Evolutionary conservation across 176 grass and related monocot genomes (phyloP).

Genomic region (Carex myosuroides): DNA sequence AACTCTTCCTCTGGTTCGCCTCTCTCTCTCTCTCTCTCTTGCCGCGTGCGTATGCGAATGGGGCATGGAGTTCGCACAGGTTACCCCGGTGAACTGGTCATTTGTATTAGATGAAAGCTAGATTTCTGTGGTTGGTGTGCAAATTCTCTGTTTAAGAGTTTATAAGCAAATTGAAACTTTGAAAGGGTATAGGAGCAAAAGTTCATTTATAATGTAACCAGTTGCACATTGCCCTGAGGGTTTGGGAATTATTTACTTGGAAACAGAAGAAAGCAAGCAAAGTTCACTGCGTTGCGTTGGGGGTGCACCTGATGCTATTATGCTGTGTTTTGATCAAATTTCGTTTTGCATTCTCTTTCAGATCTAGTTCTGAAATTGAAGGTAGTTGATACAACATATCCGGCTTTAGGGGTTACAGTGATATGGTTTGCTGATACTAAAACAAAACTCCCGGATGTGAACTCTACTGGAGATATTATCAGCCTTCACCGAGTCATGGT

Average conservation of each 20-base stretch:
- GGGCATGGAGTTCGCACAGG: background rate
- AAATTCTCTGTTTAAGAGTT: background rate
- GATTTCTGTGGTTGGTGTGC: background rate
- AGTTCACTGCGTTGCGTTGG: background rate
- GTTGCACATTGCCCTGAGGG: background rate
- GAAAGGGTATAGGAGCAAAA: background rate
- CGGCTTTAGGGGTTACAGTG: slow-evolving; percentile 39
- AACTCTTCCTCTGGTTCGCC: background rate
- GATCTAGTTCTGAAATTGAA: slow-evolving; percentile 66
- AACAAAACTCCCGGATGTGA: slow-evolving; percentile 44
- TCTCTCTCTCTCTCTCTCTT: background rate
- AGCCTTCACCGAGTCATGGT: slow-evolving; percentile 65
- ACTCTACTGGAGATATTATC: slow-evolving; percentile 61
- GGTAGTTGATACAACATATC: slow-evolving; percentile 49
- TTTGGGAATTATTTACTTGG: background rate
- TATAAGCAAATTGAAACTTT: background rate
- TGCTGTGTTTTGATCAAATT: background rate
- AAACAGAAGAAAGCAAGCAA: background rate
- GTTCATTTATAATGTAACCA: background rate
- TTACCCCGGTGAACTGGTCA: background rate
- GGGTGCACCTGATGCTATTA: background rate
- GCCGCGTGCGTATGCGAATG: background rate
- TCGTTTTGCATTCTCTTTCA: slow-evolving; percentile 20
- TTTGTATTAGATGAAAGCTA: background rate
- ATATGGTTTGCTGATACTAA: slow-evolving; percentile 48